These are phyloP conservation scores for Blepharisma japonicum DNA, from an alignment of 73 alveolate genomes.

Conservation along the genomic window DNA sequence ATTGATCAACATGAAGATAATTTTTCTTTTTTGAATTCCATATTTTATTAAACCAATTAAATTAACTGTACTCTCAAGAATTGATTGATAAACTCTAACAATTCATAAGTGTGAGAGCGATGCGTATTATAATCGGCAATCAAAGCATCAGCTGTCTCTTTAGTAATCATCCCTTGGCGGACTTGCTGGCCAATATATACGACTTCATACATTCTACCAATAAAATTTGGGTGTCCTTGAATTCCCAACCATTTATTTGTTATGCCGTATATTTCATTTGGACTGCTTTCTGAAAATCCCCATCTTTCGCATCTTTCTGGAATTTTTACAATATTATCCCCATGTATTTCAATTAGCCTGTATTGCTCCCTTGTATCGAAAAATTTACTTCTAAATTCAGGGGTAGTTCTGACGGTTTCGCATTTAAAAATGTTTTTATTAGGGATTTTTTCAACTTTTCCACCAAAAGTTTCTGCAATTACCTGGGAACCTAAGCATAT, in stretches of 20 bases:
- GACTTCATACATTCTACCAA: too few relatives aligned
- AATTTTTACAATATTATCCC: neutral
- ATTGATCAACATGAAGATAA: too few relatives aligned
- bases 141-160: too few relatives aligned
- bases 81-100: too few relatives aligned
- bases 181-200: too few relatives aligned
- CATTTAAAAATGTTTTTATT: neutral
- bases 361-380: neutral
- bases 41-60: too few relatives aligned
- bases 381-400: neutral
- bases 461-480: slow-evolving; percentile 14
- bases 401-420: neutral
- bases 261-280: neutral
- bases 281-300: neutral
- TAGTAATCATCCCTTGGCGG: too few relatives aligned
- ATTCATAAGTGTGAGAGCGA: too few relatives aligned
- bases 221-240: slow-evolving; percentile 9
- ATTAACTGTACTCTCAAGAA: too few relatives aligned
- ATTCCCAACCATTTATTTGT: neutral
- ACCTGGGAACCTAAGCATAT: slow-evolving; percentile 6
- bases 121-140: too few relatives aligned
- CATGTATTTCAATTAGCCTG: neutral
- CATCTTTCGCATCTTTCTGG: neutral
- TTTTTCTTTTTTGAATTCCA: too few relatives aligned
- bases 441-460: neutral